phyloP scores from a whole-genome alignment of 179 eudicot genomes.

The Spinacia oleracea region DNA sequence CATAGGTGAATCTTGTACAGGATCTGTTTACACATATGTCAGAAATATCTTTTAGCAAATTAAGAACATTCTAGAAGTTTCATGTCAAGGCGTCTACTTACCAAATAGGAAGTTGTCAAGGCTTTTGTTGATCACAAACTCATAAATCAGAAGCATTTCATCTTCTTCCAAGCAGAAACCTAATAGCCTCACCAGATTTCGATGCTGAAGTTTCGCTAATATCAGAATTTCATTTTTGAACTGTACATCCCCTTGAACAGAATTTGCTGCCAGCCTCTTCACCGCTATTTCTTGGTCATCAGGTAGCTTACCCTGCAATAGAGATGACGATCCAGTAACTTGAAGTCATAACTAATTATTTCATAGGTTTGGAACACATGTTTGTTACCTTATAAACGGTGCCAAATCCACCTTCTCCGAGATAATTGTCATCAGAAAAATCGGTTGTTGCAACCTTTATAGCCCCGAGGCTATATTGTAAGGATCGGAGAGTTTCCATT shows the following conservation, averaged over 20 bases:
- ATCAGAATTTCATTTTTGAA: constrained; percentile 39
- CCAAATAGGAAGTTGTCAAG: constrained; percentile 37
- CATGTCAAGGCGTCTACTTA: neutral
- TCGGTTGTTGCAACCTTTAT: constrained; percentile 29
- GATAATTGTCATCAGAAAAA: constrained; percentile 28
- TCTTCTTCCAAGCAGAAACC: constrained; percentile 35
- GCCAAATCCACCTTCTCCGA: constrained; percentile 33
- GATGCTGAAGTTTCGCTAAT: constrained; percentile 34
- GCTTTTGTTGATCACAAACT: constrained; percentile 37
- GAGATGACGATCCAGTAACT: neutral
- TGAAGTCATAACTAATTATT: neutral
- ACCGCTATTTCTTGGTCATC: constrained; percentile 30
- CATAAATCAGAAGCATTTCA: constrained; percentile 45
- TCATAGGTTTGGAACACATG: neutral
- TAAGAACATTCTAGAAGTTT: too few relatives aligned
- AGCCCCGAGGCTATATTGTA: constrained; percentile 24
- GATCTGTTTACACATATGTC: constrained; percentile 17
- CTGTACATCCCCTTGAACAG: constrained; percentile 34
- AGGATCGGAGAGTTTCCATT: constrained; percentile 21
- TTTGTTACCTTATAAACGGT: constrained; percentile 27
- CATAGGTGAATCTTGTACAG: constrained; percentile 20
- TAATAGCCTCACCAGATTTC: constrained; percentile 27
- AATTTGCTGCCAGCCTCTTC: constrained; percentile 38
- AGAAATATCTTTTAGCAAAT: too few relatives aligned
- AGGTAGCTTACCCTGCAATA: constrained; percentile 22